Percentiles rank a stretch among this genome's conserved stretches.
Conservation (phyloP, 2,329 filamentous ascomycete genomes). For the Aspergillus chevalieri region DNA sequence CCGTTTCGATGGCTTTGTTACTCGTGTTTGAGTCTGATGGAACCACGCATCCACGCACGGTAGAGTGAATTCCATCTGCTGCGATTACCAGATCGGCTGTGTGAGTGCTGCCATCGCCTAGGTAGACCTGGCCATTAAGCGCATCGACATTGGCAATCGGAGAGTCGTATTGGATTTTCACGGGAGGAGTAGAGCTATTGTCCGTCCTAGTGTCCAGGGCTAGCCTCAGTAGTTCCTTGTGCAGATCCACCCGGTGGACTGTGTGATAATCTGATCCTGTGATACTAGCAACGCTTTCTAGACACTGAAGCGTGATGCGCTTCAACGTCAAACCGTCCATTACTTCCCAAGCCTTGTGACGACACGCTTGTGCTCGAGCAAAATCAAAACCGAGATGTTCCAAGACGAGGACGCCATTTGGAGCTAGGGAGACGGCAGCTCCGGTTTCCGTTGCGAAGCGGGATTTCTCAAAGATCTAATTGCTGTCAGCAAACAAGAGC, state of each 20-base stretch:
- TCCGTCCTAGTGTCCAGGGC: slow-evolving; percentile 1
- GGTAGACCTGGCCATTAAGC: slow-evolving; percentile 11
- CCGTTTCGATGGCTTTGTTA: slow-evolving; percentile 5
- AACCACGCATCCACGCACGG: slow-evolving; percentile 7
- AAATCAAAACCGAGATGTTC: slow-evolving; percentile 21
- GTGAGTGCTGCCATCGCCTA: slow-evolving; percentile 15
- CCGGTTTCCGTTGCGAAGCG: slow-evolving; percentile 22
- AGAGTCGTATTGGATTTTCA: slow-evolving; percentile 15
- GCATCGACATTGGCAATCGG: slow-evolving; percentile 18
- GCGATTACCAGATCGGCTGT: slow-evolving; percentile 26
- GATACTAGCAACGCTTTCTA: slow-evolving; percentile 1
- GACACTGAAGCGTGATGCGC: slow-evolving; percentile 3
- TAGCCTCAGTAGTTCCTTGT: slow-evolving; percentile 11
- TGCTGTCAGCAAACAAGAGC: neutral
- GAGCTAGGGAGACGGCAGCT: slow-evolving; percentile 23
- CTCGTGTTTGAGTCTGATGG: neutral
- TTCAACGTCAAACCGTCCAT: slow-evolving; percentile 16
- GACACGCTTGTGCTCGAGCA: slow-evolving; percentile 16
- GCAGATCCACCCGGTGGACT: slow-evolving; percentile 14
- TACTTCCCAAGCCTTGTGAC: slow-evolving; percentile 14
- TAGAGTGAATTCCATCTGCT: slow-evolving; percentile 26
- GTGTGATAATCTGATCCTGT: slow-evolving; percentile 2
- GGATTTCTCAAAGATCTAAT: slow-evolving; percentile 25
- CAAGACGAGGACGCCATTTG: slow-evolving; percentile 22
- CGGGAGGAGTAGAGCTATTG: neutral